Evolutionary conservation across 2,329 filamentous ascomycete species (phyloP).

Genomic region (Fusarium caatingaense): DNA sequence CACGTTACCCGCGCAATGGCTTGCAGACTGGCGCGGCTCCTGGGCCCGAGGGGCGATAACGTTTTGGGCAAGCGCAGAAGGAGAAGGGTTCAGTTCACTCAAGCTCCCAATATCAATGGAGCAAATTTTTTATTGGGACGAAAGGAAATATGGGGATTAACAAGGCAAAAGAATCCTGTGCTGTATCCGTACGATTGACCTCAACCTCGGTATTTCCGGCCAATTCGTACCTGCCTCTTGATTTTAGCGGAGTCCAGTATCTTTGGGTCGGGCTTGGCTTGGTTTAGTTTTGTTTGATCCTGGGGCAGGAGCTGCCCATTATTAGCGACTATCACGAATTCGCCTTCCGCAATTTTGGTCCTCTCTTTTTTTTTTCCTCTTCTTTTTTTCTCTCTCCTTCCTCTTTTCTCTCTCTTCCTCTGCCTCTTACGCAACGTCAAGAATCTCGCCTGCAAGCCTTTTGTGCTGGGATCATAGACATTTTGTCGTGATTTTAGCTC

Average conservation of each 20-base stretch:
- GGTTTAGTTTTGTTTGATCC: neutral
- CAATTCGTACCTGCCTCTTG: conserved; percentile 30
- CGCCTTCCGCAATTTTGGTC: conserved; percentile 39
- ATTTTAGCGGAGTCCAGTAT: conserved; percentile 30
- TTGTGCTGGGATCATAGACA: conserved; percentile 26
- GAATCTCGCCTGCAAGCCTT: conserved; percentile 14
- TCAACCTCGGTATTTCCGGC: conserved; percentile 35
- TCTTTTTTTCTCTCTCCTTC: neutral
- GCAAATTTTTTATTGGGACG: conserved; percentile 1
- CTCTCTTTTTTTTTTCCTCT: neutral
- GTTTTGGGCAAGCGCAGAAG: conserved; percentile 24
- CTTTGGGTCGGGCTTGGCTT: neutral
- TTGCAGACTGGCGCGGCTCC: conserved; percentile 31
- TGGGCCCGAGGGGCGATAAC: conserved; percentile 22
- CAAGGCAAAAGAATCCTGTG: conserved; percentile 13
- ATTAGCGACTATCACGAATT: conserved; percentile 30
- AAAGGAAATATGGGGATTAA: conserved; percentile 29
- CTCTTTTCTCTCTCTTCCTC: neutral
- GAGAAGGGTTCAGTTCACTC: neutral
- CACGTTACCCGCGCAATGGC: conserved; percentile 40
- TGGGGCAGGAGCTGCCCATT: conserved; percentile 12
- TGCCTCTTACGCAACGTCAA: conserved; percentile 11
- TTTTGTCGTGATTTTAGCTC: conserved; percentile 8
- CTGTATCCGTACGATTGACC: neutral
- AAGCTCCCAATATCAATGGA: conserved; percentile 14